A percentile compares a stretch with the other conserved stretches of the same genome.
phyloP scores from a whole-genome alignment of 768 basidiomycete genomes.

The Amanita jacksonii region DNA sequence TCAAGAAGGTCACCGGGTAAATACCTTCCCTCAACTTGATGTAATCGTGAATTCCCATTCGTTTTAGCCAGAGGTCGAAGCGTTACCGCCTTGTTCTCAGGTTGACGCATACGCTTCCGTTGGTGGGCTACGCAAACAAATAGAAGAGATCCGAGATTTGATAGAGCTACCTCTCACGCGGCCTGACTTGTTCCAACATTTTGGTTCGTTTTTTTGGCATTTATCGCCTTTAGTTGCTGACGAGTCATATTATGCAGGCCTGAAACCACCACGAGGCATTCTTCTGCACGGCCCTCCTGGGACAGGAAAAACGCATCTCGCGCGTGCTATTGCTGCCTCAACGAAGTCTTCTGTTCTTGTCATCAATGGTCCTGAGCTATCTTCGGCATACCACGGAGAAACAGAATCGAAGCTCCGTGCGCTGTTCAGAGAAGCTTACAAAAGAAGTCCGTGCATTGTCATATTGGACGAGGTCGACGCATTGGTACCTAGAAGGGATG shows the following conservation, averaged over 20 bases:
- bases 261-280: constrained; percentile 96
- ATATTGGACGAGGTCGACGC: constrained; percentile 97
- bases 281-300: constrained; percentile 94
- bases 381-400: constrained; percentile 95
- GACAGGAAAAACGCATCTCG: constrained; percentile 95
- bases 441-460: constrained; percentile 82
- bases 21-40: constrained; percentile 11
- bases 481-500: constrained; percentile 83
- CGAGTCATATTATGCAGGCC: constrained; percentile 29
- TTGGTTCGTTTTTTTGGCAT: constrained; percentile 39
- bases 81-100: constrained; percentile 30
- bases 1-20: constrained; percentile 27
- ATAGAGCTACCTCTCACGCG: constrained; percentile 78
- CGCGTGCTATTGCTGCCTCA: constrained; percentile 86
- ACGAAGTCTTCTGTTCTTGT: constrained; percentile 83
- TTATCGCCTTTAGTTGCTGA: background rate
- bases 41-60: constrained; percentile 2
- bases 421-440: constrained; percentile 78
- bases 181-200: constrained; percentile 73
- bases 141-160: constrained; percentile 74
- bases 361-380: constrained; percentile 92
- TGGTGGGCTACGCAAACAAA: constrained; percentile 84
- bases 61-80: constrained; percentile 36
- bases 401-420: constrained; percentile 86
- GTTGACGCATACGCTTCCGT: constrained; percentile 69